These are phyloP conservation scores for Pythium brassicae DNA, from an alignment of 352 stramenopile species.

Conservation along the genomic window DNA sequence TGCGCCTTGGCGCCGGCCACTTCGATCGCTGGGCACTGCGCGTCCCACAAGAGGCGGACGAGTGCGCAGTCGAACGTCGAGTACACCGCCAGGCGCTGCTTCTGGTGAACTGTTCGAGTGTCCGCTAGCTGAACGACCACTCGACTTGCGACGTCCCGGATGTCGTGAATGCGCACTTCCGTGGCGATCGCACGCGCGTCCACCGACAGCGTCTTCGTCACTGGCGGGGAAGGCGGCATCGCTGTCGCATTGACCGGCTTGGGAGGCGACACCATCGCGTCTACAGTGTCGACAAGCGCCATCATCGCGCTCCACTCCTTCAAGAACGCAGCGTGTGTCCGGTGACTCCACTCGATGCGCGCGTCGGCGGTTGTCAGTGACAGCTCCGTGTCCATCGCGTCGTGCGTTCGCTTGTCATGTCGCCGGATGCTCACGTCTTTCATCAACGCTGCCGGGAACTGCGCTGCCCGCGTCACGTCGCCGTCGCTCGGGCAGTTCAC, in stretches of 20 bases:
- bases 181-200: constrained; percentile 25
- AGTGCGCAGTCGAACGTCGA: constrained; percentile 25
- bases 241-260: not conserved
- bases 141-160: constrained; percentile 17
- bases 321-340: constrained; percentile 24
- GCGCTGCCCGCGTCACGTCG: not conserved
- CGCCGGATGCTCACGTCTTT: constrained; percentile 22
- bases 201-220: constrained; percentile 19
- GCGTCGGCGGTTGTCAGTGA: constrained; percentile 21
- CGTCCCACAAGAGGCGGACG: constrained; percentile 18
- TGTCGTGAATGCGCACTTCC: constrained; percentile 20
- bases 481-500: constrained; percentile 13
- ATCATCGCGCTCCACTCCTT: constrained; percentile 22
- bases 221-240: not conserved
- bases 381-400: constrained; percentile 25
- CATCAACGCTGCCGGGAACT: constrained; percentile 10
- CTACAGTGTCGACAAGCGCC: constrained; percentile 28
- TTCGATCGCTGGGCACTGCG: constrained; percentile 18
- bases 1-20: constrained; percentile 15
- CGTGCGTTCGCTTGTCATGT: constrained; percentile 16
- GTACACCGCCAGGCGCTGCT: constrained; percentile 22
- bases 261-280: constrained; percentile 29
- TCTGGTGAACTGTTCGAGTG: constrained; percentile 18
- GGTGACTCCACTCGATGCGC: constrained; percentile 31
- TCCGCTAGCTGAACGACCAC: constrained; percentile 21